Base-by-base conservation (phyloP, 1,284 basidiomycete species). In the Austropuccinia psidii region DNA sequence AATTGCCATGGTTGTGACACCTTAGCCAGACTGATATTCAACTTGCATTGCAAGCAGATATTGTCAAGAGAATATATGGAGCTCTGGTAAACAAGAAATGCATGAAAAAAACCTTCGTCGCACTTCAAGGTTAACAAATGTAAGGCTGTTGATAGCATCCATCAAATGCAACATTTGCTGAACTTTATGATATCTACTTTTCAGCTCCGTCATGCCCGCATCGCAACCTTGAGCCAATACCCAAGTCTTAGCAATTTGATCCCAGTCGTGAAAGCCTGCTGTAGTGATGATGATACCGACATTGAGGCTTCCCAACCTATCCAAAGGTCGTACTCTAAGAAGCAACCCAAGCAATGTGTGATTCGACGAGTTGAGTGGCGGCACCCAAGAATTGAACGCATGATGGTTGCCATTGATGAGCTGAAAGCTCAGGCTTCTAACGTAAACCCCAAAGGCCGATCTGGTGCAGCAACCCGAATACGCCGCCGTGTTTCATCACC, bases 281-380 rank as follows among this genome's bases (percentile, higher is more conserved):
- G 21, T 43, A 64, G 61, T 37, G 35, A 61, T 41, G 58, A 61
- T 29, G 58, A 61, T 13, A 61, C 33, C 31, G 61, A 64, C 21
- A 43, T 29, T 5, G 41, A 64, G 27, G 27, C 41, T 27, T 27
- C 37, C 4, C 55, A 58, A 35, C 6, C 55, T 11, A 58, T 58
- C 39, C 55, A 58, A 58, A 58, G 17, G 24, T 35, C 55, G 11
- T 58, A 58, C 29, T 3, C 27, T 15, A 29, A 58, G 55, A 35
- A 58, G 29, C 11, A 58, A 33, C 55, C 55, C 11, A 64, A 64
- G 33, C 24, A 27, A n/a, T 64, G 61, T 49, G 33, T 31, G 8
- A 45, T 43, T 49, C 43, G 61, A 43, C 19, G n/a, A 11, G 17
- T 64, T 24, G 41, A 39, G 15, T 64, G 61, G 61, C 61, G 43